A percentile compares a stretch with the other conserved stretches of the same genome.
These are phyloP conservation scores for Lojkania enalia DNA, from an alignment of 2,329 filamentous ascomycete genomes.

Conservation along the genomic window DNA sequence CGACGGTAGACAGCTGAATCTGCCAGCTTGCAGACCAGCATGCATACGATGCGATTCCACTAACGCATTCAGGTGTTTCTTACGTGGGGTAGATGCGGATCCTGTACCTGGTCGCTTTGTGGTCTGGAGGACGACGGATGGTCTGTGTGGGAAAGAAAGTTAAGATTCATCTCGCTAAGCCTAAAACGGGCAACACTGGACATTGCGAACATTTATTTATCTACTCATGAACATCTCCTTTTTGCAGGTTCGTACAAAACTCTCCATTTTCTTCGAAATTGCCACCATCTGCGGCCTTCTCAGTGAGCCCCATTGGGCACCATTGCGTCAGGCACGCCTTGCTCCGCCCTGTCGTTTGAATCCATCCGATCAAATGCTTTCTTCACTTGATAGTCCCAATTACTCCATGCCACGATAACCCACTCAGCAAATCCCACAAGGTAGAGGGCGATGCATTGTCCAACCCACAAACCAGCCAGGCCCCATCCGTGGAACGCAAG, in stretches of 20 bases:
- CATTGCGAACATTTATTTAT: conserved; percentile 24
- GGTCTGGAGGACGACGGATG: neutral
- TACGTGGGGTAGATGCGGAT: conserved; percentile 17
- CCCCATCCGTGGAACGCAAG: conserved; percentile 88
- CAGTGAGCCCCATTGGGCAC: conserved; percentile 18
- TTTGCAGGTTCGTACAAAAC: too few species aligned
- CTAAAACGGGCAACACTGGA: conserved; percentile 24
- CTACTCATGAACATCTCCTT: conserved; percentile 3
- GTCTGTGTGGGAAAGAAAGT: neutral
- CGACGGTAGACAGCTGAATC: conserved; percentile 3
- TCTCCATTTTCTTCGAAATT: neutral
- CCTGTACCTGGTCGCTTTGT: neutral
- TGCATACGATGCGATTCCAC: conserved; percentile 10
- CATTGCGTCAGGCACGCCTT: neutral
- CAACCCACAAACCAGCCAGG: conserved; percentile 77
- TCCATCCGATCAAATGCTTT: conserved; percentile 74
- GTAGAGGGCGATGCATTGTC: conserved; percentile 73
- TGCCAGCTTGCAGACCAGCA: conserved; percentile 5
- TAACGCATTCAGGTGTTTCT: conserved; percentile 8
- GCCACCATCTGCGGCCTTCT: too few species aligned
- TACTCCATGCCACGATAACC: conserved; percentile 74
- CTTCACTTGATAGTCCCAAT: conserved; percentile 74
- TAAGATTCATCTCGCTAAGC: conserved; percentile 19
- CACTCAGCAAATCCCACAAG: conserved; percentile 78
- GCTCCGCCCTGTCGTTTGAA: conserved; percentile 48